Base-by-base conservation (phyloP, 202 grass and related monocot genomes). In the Zoysia matrella region DNA sequence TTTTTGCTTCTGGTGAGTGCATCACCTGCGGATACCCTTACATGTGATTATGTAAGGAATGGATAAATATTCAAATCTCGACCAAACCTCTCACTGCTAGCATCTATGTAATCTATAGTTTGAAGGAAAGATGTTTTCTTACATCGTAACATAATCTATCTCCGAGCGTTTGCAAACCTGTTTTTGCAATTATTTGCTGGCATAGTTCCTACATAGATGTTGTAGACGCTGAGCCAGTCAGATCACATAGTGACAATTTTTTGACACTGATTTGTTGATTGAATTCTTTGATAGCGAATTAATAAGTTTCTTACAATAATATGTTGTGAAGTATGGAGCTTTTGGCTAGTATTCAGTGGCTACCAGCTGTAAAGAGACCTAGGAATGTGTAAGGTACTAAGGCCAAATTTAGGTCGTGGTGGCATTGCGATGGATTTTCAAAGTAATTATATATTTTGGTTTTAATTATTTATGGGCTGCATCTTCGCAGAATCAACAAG, bases 361-460 rank as follows among this genome's bases (percentile, higher is more conserved):
- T 79, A 14, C 50, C 46, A 71, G 56, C n/a, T 47, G 18, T 76
- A 0, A 61, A 81, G 47, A 81, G 47, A 43, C 53, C 39, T 60
- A 60, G 2, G 11, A 69, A 11, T 52, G 3, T 41, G 54, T 54
- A 70, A 49, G 41, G 53, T 8, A 30, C 5, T 60, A 18, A 8
- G 56, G n/a, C 5, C 56, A 60, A 60, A 60, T 60, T 60, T 60
- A 18, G 56, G n/a, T 7, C 6, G n/a, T 9, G 7, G 9, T 61
- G 16, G 16, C 58, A 61, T 61, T 61, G 58, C 0, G 8, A 36
- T 36, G 16, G 58, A 7, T 30, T 61, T 61, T 36, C 7, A 30
- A 36, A 61, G 30, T 36, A 18, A 8, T 36, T 61, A 30, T 61
- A 6, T 22, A 18, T 61, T 61, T 61, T 61, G 0, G 58, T 9